phyloP scores from a whole-genome alignment of 805 yeast genomes.

The Starmerella gropengiesseri region DNA sequence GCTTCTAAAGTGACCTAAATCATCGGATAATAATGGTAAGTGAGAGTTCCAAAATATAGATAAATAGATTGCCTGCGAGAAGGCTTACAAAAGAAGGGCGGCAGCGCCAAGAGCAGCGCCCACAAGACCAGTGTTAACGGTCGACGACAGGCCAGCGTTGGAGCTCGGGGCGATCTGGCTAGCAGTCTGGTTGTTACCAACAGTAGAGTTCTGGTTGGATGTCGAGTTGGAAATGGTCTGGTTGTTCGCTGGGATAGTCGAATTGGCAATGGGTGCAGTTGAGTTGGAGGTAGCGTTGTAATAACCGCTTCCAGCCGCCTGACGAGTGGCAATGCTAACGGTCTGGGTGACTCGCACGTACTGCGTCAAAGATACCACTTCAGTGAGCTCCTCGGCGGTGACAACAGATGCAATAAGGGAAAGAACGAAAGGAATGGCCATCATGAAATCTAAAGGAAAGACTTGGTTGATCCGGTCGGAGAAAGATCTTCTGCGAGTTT shows the following conservation, averaged over 20 bases:
- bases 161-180: too few species aligned
- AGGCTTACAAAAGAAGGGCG: constrained; percentile 11
- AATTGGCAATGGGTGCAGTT: not conserved
- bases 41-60: too few species aligned
- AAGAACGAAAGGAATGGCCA: constrained; percentile 5
- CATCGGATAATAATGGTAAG: too few species aligned
- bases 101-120: constrained; percentile 15
- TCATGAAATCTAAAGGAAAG: not conserved
- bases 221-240: too few species aligned
- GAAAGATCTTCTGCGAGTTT: too few species aligned
- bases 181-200: too few species aligned
- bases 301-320: too few species aligned
- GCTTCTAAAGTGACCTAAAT: too few species aligned
- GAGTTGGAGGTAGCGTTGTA: not conserved
- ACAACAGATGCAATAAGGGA: constrained; percentile 2
- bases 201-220: not conserved
- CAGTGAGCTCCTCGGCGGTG: not conserved
- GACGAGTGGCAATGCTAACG: not conserved
- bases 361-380: constrained; percentile 4
- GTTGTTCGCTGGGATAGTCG: not conserved
- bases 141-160: too few species aligned
- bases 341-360: constrained; percentile 12
- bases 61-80: too few species aligned
- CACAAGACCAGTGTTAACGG: too few species aligned
- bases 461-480: not conserved